These are phyloP conservation scores for Mucor saturninus DNA, from an alignment of 371 early-diverging fungal genomes.

Conservation along the genomic window DNA sequence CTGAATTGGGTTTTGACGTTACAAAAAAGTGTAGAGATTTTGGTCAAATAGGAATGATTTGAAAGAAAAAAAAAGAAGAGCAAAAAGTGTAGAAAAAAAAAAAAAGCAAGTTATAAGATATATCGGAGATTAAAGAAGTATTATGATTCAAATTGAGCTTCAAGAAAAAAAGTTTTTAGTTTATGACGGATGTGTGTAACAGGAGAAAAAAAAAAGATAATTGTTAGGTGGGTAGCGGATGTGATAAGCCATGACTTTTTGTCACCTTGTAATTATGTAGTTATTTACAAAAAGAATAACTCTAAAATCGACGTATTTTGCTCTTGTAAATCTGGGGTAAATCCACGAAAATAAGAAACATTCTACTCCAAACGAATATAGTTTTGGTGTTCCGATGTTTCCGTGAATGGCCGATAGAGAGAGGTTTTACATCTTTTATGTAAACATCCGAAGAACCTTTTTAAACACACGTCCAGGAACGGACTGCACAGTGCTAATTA, in stretches of 20 bases:
- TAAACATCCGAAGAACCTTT: neutral
- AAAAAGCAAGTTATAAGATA: conserved; percentile 4
- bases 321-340: neutral
- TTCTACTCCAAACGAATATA: conserved; percentile 5
- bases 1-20: conserved; percentile 15
- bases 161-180: conserved; percentile 20
- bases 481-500: neutral
- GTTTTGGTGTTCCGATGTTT: conserved; percentile 32
- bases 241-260: neutral
- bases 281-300: conserved; percentile 20
- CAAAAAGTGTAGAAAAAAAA: conserved; percentile 11
- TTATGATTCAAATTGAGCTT: conserved; percentile 33
- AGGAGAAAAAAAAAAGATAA: conserved; percentile 1
- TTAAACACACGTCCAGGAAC: neutral
- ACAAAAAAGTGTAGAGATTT: conserved; percentile 7
- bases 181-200: conserved; percentile 29
- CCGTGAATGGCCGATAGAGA: conserved; percentile 34
- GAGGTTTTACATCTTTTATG: neutral
- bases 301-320: conserved; percentile 29
- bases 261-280: conserved; percentile 13
- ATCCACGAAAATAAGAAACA: neutral
- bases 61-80: conserved; percentile 1
- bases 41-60: conserved; percentile 6
- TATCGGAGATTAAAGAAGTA: conserved; percentile 11
- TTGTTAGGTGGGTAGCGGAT: neutral